A percentile compares a stretch with the other conserved stretches of the same genome.
Conservation (phyloP, 345 rosid genomes). For the Heritiera fomes region DNA sequence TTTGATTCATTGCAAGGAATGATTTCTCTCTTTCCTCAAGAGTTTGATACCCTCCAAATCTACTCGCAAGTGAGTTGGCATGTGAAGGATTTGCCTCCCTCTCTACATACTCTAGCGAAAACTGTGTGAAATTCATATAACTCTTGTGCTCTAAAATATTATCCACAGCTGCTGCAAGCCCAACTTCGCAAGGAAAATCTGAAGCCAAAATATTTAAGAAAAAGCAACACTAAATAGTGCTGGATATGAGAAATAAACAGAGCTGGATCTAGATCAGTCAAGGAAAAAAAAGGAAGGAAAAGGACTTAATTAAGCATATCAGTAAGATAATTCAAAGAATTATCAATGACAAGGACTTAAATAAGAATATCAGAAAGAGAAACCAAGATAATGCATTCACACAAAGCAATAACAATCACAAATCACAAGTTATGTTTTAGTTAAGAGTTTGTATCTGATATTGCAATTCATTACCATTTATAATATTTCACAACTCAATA, state of each 20-base stretch:
- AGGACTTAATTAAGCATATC: no score
- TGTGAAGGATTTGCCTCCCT: conserved; percentile 39
- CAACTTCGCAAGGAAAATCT: conserved; percentile 76
- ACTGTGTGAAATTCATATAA: conserved; percentile 48
- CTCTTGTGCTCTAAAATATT: conserved; percentile 51
- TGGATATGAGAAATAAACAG: not conserved
- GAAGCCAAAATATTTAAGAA: conserved; percentile 24
- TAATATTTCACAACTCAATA: not conserved
- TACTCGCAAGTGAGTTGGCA: conserved; percentile 36
- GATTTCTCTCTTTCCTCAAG: conserved; percentile 74
- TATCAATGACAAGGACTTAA: not conserved
- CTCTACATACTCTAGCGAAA: conserved; percentile 59
- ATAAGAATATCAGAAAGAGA: not conserved
- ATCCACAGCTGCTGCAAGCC: conserved; percentile 52
- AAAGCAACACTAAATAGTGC: conserved; percentile 8
- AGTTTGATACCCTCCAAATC: conserved; percentile 88
- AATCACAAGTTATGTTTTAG: not conserved
- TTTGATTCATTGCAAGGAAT: conserved; percentile 62
- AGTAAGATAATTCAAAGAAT: no score
- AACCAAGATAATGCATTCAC: not conserved
- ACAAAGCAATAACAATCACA: not conserved
- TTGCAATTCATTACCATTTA: not conserved
- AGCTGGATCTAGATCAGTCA: no score
- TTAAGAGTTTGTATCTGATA: not conserved
- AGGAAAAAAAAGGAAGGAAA: no score